Evolutionary conservation across 2,329 filamentous ascomycete genomes (phyloP), one percentile per base, ranked within the genome.

Genomic region (Fusarium musae): DNA sequence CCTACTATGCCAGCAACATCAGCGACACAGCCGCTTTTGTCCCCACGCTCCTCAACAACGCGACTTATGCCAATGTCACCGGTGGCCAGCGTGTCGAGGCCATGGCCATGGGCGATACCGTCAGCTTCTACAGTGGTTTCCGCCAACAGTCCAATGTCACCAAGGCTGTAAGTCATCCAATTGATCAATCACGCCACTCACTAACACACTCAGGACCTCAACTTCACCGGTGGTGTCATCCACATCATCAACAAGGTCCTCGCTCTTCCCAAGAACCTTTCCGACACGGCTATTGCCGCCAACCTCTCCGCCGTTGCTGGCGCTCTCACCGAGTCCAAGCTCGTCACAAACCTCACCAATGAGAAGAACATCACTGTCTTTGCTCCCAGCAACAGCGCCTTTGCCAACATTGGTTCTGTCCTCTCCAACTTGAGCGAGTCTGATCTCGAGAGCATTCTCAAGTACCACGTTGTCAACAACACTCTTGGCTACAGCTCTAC

Each of bases 391-490:
- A 91, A 91, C 78, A 81, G 81, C 3, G 89, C 89, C 9, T 91
- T 92, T 82, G 82, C 85, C 39, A 80, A 83, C 44, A 87, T 91
- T 50, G 87, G 85, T 43, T 87, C 84, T 54, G 79, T 86, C 23
- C 70, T 88, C 16, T 76, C 78, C 46, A 84, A 84, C 70, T 77
- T 89, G 9, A 84, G 82, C 46, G 77, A 80, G 1, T 78, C 84
- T 4, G 81, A 88, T 21, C 82, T 91, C 2, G 76, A 82, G 6
- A 78, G 74, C 32, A 85, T 92, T 34, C 82, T 93, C 5, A 79
- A 84, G 36, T 93, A 93, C 81, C 91, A 93, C 77, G 86, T 92
- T 43, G 80, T 92, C 50, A 84, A 84, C 50, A 86, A 85, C 50
- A 84, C 84, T 13, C 84, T 91, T 3, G 75, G 62, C 81, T 84